Base-by-base conservation (phyloP, 208 protist genomes). In the Sergeia podlipaevii region DNA sequence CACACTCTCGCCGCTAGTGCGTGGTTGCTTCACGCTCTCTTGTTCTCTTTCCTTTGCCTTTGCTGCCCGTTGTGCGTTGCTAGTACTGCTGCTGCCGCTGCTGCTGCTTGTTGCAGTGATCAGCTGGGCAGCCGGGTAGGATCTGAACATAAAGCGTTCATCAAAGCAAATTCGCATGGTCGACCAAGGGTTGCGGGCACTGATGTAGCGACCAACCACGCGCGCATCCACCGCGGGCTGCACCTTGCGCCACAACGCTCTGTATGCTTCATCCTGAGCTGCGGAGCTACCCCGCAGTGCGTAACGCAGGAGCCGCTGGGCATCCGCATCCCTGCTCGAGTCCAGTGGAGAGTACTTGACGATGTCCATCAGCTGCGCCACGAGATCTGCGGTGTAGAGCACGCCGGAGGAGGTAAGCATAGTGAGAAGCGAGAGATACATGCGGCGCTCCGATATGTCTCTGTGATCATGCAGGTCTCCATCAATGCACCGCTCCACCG, bases 291-390 rank as follows among this genome's bases (percentile, higher is more conserved):
- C 86, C 13, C 80, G 79, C 29, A 94, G 41, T 39, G 83, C 82
- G 46, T 91, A 88, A 17, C 80, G 77, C 57, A 91, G 53, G 18
- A 91, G 47, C 13, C 86, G 82, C 60, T 79, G 61, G 26, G 86
- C 86, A 42, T 94, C 79, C 2, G 51, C 27, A 68, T 94, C 83
- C 3, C 80, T 69, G 1, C 60, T 52, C 0, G 51, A 50, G 28
- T 78, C 72, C 20, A 73, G 58, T 8, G 43, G 39, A n/a, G 73
- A 75, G 67, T 88, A 94, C 76, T 94, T 94, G 39, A 94, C 76
- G 18, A 89, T 62, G 47, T 94, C 86, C 86, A 94, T 94, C 26
- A 94, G 53, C 57, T 94, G 86, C 23, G 86, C 86, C 30, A 91
- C 61, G 10, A 94, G 62, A 56, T 94, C 86, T 0, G 77, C 24